Conservation (phyloP, 768 basidiomycete genomes). For the Ramaria sp. region DNA sequence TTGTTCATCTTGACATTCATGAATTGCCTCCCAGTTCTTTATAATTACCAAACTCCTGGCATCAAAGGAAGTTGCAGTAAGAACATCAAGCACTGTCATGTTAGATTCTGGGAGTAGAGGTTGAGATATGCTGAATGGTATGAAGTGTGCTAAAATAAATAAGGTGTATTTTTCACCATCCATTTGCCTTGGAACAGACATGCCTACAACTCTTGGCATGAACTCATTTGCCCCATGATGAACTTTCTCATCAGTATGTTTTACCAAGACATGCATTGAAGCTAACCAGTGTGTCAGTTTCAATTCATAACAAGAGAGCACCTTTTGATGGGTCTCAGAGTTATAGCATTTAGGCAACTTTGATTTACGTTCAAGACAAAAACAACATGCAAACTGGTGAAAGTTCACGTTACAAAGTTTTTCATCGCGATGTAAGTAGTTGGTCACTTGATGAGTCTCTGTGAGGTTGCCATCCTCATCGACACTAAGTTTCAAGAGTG, state of each 20-base stretch:
- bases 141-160: too few species aligned
- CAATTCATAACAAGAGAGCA: background rate
- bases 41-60: background rate
- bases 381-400: background rate
- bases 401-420: conserved; percentile 10
- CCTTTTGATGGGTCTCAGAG: background rate
- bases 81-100: background rate
- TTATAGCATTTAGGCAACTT: background rate
- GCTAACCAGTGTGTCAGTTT: too few species aligned
- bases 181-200: too few species aligned
- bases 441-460: conserved; percentile 17
- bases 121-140: too few species aligned
- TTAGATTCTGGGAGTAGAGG: too few species aligned
- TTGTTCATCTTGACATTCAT: conserved; percentile 13
- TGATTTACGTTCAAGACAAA: background rate
- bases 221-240: too few species aligned
- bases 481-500: background rate
- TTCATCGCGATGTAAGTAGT: conserved; percentile 18
- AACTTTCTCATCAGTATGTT: too few species aligned
- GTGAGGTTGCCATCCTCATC: conserved; percentile 10
- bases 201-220: too few species aligned
- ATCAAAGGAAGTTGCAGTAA: background rate
- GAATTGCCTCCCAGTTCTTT: conserved; percentile 5
- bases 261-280: too few species aligned
- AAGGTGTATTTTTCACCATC: too few species aligned